Base-by-base conservation (phyloP, 495 filamentous ascomycete species). In the Penicillium malachiteum region DNA sequence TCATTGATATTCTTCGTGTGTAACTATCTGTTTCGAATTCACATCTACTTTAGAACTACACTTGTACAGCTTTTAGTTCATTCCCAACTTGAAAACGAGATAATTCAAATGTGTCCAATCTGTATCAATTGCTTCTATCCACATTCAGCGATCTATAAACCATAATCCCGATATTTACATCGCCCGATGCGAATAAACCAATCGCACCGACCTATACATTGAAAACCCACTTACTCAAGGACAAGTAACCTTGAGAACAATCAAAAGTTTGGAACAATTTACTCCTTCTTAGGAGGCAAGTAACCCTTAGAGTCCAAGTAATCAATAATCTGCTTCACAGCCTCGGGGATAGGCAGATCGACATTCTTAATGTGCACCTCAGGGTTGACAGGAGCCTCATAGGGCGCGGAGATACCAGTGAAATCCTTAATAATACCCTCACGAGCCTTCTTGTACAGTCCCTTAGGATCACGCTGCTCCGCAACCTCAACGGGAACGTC, bases 391-490 rank as follows among this genome's bases (percentile, higher is more conserved):
- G 94, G 95, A 44, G 82, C 88, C 82, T 98, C 94, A 72, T 98
- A 98, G 5, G 94, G 94, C 31, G 92, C 91, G 54, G 72, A 77
- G 56, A 98, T 90, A 9, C 94, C 95, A 11, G 94, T 98, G 67
- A 98, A 98, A 60, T 97, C 92, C 78, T 93, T 93, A 67, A 97
- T 96, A 67, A 93, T 82, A 12, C 94, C 94, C 47, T 86, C 86
- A 14, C 92, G 79, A 6, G 94, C 94, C 84, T 96, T 96, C 84
- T 95, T 95, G 69, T 98, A 98, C 53, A 98, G 71, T 8, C 93
- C 95, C 83, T 98, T 98, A 21, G 94, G 94, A 69, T 98, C 94
- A 55, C 94, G 81, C 78, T 88, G 72, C 82, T 98, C 95, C n/a
- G 95, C 94, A 35, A 89, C 88, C 69, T 87, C 88, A 53, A 97